These are phyloP conservation scores for Gossypium bickii DNA, from an alignment of 345 rosid species.

Conservation along the genomic window DNA sequence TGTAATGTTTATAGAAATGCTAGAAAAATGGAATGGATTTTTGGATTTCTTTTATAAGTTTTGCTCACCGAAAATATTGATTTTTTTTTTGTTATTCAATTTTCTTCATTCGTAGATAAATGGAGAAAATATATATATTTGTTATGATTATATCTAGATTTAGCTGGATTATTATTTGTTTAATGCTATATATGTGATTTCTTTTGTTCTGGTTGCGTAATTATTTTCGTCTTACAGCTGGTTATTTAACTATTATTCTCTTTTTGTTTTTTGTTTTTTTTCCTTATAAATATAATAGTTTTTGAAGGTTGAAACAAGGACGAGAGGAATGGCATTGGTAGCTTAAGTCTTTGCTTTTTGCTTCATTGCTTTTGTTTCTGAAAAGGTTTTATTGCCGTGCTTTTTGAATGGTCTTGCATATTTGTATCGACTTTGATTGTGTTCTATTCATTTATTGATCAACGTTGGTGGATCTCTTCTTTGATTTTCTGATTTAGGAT, in stretches of 20 bases:
- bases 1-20: neutral
- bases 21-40: neutral
- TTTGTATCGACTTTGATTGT: conserved; percentile 1
- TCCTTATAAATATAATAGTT: neutral
- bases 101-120: neutral
- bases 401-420: neutral
- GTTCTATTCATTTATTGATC: conserved; percentile 15
- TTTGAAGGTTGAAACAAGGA: neutral
- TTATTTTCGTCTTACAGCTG: neutral
- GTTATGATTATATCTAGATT: neutral
- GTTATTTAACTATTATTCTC: neutral
- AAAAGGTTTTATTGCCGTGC: neutral
- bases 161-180: neutral
- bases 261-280: neutral
- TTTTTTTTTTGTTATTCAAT: neutral
- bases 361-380: neutral
- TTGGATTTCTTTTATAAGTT: neutral
- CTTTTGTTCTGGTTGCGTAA: neutral
- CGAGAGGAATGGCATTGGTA: neutral
- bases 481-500: neutral
- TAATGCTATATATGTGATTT: neutral
- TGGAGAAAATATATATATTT: neutral
- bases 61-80: neutral
- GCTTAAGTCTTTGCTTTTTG: neutral
- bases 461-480: conserved; percentile 4